Base-by-base conservation (phyloP, 768 basidiomycete species). In the Termitomyces sp. region DNA sequence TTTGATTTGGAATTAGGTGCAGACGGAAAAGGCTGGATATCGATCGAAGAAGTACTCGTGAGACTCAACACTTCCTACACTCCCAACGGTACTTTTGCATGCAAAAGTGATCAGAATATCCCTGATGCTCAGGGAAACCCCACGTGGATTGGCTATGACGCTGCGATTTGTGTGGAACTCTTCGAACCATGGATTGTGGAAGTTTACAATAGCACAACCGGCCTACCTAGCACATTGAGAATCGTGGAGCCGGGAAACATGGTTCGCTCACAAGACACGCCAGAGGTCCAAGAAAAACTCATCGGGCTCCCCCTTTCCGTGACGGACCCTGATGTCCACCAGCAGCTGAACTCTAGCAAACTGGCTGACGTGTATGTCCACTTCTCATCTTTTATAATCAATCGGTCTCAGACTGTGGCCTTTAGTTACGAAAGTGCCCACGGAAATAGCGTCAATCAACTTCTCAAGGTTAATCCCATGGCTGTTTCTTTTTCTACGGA, bases 151-250 rank as follows among this genome's bases (percentile, higher is more conserved):
- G 76, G 76, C 3, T 73, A 70, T 32, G 76, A 78, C 50, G 70
- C 73, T 10, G 72, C 67, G 0, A 67, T 75, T 25, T 78, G 76
- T 52, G 55, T 76, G 8, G 67, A 75, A 58, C 54, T 74, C 1
- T 73, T 75, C 34, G 75, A 78, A 49, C 75, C 75, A 2, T 78
- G 72, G 70, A 59, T 78, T 17, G 55, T 76, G 6, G 73, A 76
- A 42, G 64, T 70, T 5, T 73, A 68, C 52, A 74, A 75, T 46
- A 66, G 65, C 41, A 71, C 72, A 9, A 60, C 62, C 11, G 72
- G 71, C 5, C 54, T 60, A 1, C 73, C 75, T 1, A 67, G 45
- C 21, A 64, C 73, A 0, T 43, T 66, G 21, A 63, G 64, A 30
- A 70, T 78, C 32, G 67, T 72, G 12, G 70, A 66, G 25, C 67